Evolutionary conservation across 768 basidiomycete genomes (phyloP), one percentile per base, ranked within the genome.

Genomic region (Pleurotus eryngii): DNA sequence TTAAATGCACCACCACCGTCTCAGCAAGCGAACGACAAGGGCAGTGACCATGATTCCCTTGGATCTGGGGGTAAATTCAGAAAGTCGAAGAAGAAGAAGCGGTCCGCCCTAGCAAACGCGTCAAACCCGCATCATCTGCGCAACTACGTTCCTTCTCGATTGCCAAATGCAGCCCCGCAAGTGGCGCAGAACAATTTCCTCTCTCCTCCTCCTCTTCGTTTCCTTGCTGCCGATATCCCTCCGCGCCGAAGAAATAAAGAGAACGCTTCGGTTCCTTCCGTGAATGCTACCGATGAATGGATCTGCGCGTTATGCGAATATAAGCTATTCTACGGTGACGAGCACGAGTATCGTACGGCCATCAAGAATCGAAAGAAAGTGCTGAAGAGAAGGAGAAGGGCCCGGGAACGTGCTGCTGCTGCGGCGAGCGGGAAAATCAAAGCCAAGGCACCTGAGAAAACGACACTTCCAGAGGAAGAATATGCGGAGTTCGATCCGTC

Each of bases 291-390:
- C 35, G 93, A 97, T 20, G 96, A 98, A 69, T 97, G 92, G 88
- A 87, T 98, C 58, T 98, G 96, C 68, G 83, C 89, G 60, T 90
- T 89, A 65, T 98, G 96, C 76, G 96, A 98, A 73, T 95, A 94
- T 69, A 79, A 85, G 57, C 67, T 98, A 57, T 95, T 96, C 70
- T 98, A 89, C 68, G 92, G 93, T n/a, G 87, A 89, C 50, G 89
- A 89, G 40, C 57, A 72, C 55, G 81, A 77, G 55, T 87, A 89
- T 68, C 77, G 82, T 60, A 75, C 76, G 18, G 83, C 84, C 55
- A 70, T 90, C 48, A 74, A 81, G 67, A 81, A 77, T 63, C 74
- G 90, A 53, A 88, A 87, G 74, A 82, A 82, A 73, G 85, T 91
- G 57, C 72, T 90, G 57, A 74, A 76, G 57, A 69, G 86, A 53